Percentiles rank a stretch among this genome's conserved stretches.
Conservation (phyloP, 306 rosid genomes). For the Gastrolobium bilobum region DNA sequence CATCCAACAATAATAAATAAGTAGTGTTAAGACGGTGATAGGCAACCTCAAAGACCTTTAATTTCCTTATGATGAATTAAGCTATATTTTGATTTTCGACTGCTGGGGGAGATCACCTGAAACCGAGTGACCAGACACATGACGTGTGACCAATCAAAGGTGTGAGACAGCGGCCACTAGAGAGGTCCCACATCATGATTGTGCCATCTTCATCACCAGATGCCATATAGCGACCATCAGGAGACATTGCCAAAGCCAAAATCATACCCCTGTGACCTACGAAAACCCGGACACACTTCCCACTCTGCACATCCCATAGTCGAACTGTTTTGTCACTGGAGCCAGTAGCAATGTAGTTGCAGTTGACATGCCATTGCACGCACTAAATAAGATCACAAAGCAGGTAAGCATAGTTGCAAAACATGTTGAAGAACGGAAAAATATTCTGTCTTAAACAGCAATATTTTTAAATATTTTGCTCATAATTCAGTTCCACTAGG, state of each 20-base stretch:
- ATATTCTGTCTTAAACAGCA: neutral
- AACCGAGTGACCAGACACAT: conserved; percentile 91
- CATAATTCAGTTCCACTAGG: neutral
- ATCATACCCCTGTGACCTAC: conserved; percentile 98
- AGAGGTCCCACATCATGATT: conserved; percentile 98
- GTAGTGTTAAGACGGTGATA: conserved; percentile 13
- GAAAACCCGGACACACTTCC: conserved; percentile 95
- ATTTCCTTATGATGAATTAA: conserved; percentile 3
- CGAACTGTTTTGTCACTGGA: conserved; percentile 97
- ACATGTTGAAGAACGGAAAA: neutral
- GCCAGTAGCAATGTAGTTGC: conserved; percentile 98
- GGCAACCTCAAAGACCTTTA: neutral
- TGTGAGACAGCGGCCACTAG: conserved; percentile 84
- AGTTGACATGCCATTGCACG: conserved; percentile 99
- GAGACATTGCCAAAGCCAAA: conserved; percentile 90
- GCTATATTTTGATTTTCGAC: neutral
- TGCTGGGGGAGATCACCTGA: conserved; percentile 64
- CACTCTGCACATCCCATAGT: conserved; percentile 96
- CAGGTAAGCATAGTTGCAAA: conserved; percentile 18
- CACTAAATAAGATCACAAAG: conserved; percentile 59
- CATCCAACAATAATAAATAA: conserved; percentile 38
- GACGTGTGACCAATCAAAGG: conserved; percentile 94
- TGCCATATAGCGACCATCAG: conserved; percentile 96
- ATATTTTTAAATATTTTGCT: neutral
- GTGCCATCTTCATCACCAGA: conserved; percentile 97